Conservation (phyloP, 768 basidiomycete genomes). For the Rhodosporidiobolus odoratus region DNA sequence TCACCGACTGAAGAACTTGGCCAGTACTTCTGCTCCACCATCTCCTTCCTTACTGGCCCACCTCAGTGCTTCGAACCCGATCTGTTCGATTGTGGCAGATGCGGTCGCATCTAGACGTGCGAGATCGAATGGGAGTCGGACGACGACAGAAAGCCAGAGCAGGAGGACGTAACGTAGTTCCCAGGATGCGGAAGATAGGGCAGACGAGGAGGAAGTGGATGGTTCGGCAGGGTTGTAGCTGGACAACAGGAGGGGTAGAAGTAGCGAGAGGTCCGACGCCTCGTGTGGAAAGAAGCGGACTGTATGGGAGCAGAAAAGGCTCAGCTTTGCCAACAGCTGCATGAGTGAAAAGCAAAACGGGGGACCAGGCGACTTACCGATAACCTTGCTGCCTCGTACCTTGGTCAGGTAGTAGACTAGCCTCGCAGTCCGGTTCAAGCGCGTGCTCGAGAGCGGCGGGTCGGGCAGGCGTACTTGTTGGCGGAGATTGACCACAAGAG, state of each 20-base stretch:
- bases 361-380: conserved; percentile 56
- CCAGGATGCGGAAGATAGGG: conserved; percentile 56
- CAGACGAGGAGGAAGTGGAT: not conserved
- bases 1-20: conserved; percentile 63
- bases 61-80: conserved; percentile 58
- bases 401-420: conserved; percentile 78
- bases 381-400: conserved; percentile 81
- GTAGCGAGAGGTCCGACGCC: conserved; percentile 70
- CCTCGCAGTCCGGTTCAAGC: conserved; percentile 56
- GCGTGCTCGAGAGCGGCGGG: conserved; percentile 44
- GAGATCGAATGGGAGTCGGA: conserved; percentile 88
- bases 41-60: conserved; percentile 79
- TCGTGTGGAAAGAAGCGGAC: conserved; percentile 93
- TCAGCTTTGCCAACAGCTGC: not conserved
- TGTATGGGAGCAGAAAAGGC: conserved; percentile 46
- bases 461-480: conserved; percentile 49
- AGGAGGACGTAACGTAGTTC: conserved; percentile 73
- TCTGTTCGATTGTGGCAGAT: conserved; percentile 55
- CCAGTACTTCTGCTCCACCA: conserved; percentile 71
- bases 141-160: conserved; percentile 89
- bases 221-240: conserved; percentile 38
- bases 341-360: conserved; percentile 7
- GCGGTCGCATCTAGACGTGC: conserved; percentile 55
- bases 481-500: conserved; percentile 64
- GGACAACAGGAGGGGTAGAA: conserved; percentile 53